These are phyloP conservation scores for Canavalia gladiata DNA, from an alignment of 306 rosid species.

Conservation along the genomic window DNA sequence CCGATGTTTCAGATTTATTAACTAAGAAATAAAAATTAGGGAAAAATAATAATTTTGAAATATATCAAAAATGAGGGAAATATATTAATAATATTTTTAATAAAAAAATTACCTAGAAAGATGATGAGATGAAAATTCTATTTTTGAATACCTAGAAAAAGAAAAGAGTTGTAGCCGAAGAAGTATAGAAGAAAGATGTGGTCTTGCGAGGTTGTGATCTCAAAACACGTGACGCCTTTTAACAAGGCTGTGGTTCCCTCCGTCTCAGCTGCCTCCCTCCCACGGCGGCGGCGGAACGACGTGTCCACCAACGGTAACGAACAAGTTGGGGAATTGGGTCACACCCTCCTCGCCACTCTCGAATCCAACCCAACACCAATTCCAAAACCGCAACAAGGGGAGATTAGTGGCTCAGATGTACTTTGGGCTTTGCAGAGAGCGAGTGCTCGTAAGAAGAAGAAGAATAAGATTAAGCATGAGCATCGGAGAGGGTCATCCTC, in stretches of 20 bases:
- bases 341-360: conserved; percentile 33
- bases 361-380: conserved; percentile 47
- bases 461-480: conserved; percentile 14
- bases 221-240: conserved; percentile 41
- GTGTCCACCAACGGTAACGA: neutral
- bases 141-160: neutral
- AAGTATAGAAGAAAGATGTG: conserved; percentile 27
- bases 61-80: too few relatives aligned
- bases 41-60: too few relatives aligned
- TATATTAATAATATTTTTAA: too few relatives aligned
- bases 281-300: conserved; percentile 32
- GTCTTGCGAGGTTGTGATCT: conserved; percentile 33
- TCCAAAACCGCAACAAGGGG: conserved; percentile 26
- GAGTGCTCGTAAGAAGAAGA: conserved; percentile 54
- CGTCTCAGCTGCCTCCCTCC: conserved; percentile 51
- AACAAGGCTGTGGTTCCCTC: conserved; percentile 5
- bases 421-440: conserved; percentile 77
- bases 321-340: conserved; percentile 49
- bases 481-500: conserved; percentile 49
- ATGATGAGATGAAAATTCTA: too few relatives aligned
- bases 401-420: conserved; percentile 73
- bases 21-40: too few relatives aligned
- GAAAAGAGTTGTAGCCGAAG: neutral
- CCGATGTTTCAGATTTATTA: too few relatives aligned
- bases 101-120: too few relatives aligned